Evolutionary conservation across 495 filamentous ascomycete genomes (phyloP).

Genomic region (Trichoderma parareesei): DNA sequence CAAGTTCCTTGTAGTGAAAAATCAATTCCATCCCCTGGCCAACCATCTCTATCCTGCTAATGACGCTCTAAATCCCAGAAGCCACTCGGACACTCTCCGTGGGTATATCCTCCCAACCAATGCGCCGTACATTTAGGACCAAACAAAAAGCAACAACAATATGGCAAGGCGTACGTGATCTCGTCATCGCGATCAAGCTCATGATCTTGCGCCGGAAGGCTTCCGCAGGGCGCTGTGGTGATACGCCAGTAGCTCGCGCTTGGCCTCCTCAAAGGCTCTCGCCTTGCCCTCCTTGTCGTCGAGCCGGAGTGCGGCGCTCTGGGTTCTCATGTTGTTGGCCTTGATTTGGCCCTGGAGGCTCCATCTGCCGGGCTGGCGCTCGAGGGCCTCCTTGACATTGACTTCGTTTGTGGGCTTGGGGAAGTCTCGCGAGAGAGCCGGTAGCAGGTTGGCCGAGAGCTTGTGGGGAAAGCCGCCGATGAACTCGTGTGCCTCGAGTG

Average conservation of each 20-base stretch:
- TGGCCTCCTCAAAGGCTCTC: conserved; percentile 28
- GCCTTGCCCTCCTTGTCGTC: conserved; percentile 23
- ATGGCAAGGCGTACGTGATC: conserved; percentile 3
- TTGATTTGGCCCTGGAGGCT: conserved; percentile 33
- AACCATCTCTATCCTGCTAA: conserved; percentile 1
- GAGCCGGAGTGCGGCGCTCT: background rate
- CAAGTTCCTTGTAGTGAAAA: background rate
- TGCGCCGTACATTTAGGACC: background rate
- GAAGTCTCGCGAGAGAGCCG: conserved; percentile 25
- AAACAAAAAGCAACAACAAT: background rate
- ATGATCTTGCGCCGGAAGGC: background rate
- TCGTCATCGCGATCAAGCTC: background rate
- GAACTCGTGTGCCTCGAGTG: background rate
- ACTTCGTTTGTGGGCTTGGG: conserved; percentile 26
- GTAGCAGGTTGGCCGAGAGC: conserved; percentile 17
- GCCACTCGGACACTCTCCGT: background rate
- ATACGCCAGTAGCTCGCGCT: conserved; percentile 26
- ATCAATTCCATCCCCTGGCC: background rate
- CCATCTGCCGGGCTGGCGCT: conserved; percentile 27
- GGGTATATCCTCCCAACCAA: background rate
- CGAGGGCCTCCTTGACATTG: conserved; percentile 32
- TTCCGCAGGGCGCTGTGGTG: background rate
- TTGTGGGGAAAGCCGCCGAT: background rate
- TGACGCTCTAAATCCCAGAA: background rate
- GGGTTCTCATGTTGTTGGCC: conserved; percentile 11